A percentile compares a stretch with the other conserved stretches of the same genome.
Conservation (phyloP, 441 rosid genomes). For the Melastoma candidum region DNA sequence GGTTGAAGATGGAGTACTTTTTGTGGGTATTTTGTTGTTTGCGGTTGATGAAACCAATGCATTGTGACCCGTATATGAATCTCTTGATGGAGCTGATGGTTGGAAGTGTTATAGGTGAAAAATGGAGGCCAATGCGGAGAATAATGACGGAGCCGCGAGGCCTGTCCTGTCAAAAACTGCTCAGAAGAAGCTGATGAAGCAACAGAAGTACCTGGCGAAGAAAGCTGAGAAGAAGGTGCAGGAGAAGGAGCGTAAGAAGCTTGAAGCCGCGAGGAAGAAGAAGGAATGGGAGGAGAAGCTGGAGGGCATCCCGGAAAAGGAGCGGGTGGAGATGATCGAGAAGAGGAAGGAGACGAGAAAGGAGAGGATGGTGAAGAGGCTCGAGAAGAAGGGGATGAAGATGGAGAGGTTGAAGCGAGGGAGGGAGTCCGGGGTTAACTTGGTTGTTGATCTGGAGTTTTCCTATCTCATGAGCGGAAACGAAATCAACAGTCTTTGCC, state of each 20-base stretch:
- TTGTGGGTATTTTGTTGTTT: too few species aligned
- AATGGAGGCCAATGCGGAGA: too few species aligned
- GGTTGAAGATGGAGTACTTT: too few species aligned
- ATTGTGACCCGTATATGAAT: too few species aligned
- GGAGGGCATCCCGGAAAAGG: slow-evolving; percentile 47
- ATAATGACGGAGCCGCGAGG: too few species aligned
- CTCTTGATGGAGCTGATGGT: too few species aligned
- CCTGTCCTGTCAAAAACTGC: slow-evolving; percentile 48
- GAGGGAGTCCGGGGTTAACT: slow-evolving; percentile 48
- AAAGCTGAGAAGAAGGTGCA: slow-evolving; percentile 83
- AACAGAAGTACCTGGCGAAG: slow-evolving; percentile 49
- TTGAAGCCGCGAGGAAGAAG: slow-evolving; percentile 57
- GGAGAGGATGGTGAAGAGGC: slow-evolving; percentile 66
- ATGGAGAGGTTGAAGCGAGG: slow-evolving; percentile 46
- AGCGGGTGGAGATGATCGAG: slow-evolving; percentile 52
- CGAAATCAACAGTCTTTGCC: slow-evolving; percentile 82
- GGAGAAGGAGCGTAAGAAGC: slow-evolving; percentile 34
- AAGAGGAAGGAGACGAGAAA: slow-evolving; percentile 47
- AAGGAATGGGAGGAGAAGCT: slow-evolving; percentile 75
- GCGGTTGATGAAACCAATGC: too few species aligned
- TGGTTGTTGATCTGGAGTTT: slow-evolving; percentile 79
- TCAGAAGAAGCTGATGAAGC: slow-evolving; percentile 74
- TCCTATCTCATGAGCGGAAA: slow-evolving; percentile 58
- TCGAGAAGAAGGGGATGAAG: slow-evolving; percentile 56
- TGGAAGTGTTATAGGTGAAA: too few species aligned